Percentiles rank a stretch among this genome's conserved stretches.
These are phyloP conservation scores for Cinnamomum chago DNA, from an alignment of 164 flowering plant species.

Conservation along the genomic window DNA sequence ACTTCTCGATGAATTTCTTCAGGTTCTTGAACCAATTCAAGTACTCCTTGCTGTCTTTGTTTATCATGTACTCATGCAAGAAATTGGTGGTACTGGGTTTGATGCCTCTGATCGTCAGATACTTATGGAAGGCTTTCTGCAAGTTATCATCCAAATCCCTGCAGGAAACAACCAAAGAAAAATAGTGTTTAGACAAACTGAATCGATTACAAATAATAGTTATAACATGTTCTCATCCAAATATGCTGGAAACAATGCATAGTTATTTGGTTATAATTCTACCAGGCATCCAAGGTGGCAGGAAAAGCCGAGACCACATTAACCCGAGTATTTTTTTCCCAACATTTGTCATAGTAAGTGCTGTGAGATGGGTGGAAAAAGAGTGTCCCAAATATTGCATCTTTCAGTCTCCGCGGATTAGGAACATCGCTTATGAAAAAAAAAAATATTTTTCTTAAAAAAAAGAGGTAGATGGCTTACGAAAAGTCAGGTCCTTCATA, in stretches of 20 bases:
- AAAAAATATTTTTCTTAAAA: neutral
- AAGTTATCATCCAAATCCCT: slow-evolving; percentile 97
- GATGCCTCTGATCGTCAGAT: slow-evolving; percentile 85
- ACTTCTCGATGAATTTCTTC: slow-evolving; percentile 62
- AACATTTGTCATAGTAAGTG: neutral
- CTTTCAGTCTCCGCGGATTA: neutral
- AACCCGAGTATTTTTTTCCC: neutral
- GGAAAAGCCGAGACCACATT: neutral
- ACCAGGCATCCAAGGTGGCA: neutral
- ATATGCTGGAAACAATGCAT: neutral
- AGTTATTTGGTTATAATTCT: no score
- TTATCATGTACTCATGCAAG: slow-evolving; percentile 85
- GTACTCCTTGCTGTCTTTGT: slow-evolving; percentile 79
- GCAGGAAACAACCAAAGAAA: slow-evolving; percentile 8
- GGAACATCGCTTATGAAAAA: no score
- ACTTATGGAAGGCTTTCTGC: slow-evolving; percentile 82
- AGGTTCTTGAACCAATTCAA: slow-evolving; percentile 73
- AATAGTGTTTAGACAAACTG: neutral
- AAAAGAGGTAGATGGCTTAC: slow-evolving; percentile 37
- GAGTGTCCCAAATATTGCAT: neutral
- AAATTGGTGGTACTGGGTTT: slow-evolving; percentile 72
- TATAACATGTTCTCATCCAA: neutral
- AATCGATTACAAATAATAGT: neutral
- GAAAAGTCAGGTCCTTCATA: slow-evolving; percentile 85
- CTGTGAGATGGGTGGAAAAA: neutral